Evolutionary conservation across 106 monocot species (phyloP).

Genomic region (Acorus calamus): DNA sequence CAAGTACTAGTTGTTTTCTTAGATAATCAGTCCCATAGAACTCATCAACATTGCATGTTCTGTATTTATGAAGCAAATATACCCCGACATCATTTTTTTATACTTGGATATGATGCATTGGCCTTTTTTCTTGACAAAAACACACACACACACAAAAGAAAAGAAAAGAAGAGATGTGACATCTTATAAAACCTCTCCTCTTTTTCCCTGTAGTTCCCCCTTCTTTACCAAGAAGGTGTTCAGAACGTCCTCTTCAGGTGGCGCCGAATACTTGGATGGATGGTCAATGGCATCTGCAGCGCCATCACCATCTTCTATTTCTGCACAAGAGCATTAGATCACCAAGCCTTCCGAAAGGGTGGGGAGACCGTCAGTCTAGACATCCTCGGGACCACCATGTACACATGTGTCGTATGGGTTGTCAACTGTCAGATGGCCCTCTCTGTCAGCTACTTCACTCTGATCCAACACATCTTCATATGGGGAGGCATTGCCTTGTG

Average conservation of each 20-base stretch:
- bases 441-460: constrained; percentile 70
- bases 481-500: constrained; percentile 84
- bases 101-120: too few species aligned
- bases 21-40: too few species aligned
- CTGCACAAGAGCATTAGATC: constrained; percentile 19
- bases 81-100: too few species aligned
- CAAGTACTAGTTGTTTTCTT: too few species aligned
- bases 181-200: not conserved
- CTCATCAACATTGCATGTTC: too few species aligned
- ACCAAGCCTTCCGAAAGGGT: constrained; percentile 33
- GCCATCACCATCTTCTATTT: constrained; percentile 29
- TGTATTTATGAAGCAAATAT: too few species aligned
- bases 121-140: too few species aligned
- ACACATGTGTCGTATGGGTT: constrained; percentile 88
- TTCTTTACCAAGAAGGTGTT: constrained; percentile 49
- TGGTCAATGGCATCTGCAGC: constrained; percentile 21
- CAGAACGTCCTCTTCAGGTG: constrained; percentile 39
- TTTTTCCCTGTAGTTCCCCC: constrained; percentile 23
- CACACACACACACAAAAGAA: too few species aligned
- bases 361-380: constrained; percentile 37
- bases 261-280: constrained; percentile 34
- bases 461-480: constrained; percentile 90
- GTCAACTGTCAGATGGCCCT: constrained; percentile 95
- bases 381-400: constrained; percentile 55
- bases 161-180: too few species aligned